Base-by-base conservation (phyloP, 441 rosid genomes). In the Manihot esculenta region DNA sequence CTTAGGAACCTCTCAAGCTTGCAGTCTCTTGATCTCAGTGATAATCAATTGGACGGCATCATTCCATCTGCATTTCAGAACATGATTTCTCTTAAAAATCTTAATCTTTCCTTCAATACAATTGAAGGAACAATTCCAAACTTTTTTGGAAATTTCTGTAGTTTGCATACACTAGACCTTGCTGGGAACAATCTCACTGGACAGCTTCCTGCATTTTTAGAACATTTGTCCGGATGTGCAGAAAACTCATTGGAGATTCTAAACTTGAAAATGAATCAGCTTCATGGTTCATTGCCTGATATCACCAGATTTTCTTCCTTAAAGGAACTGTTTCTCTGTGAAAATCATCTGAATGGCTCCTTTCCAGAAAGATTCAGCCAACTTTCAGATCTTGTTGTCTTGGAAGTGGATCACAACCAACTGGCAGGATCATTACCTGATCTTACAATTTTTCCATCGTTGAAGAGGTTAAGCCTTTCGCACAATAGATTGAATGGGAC, bases 261-360 rank as follows among this genome's bases (percentile, higher is more conserved):
- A 47, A 69, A 35, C 23, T 42, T 78, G 23, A 57, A 41, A 33
- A 21, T 17, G 21, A 77, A 77, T 53, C 54, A 71, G 23, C 24
- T 78, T 15, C 38, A 35, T 27, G 81, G 81, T 48, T 64, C 56
- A 0, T 18, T 79, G 35, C 63, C 77, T 42, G 68, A 73, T 66
- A 30, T 73, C 10, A 20, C 66, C 0, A 56, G 21, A 23, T 69
- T 74, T 69, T 30, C 70, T 30, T 62, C 69, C 49, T 64, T 74
- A 68, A 69, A 35, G 54, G 44, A 74, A 62, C 44, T 64, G 75
- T 27, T 8, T 68, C n/a, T 76, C 45, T 51, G 24, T 17, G 0
- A 1, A 10, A 79, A 79, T 57, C 21, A 27, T 7, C 21, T 79
- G 3, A 74, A n/a, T 7, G 81, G 78, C 1, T 38, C 64, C 15